Conservation (phyloP, 208 protist genomes). For the Porcisia deanei region DNA sequence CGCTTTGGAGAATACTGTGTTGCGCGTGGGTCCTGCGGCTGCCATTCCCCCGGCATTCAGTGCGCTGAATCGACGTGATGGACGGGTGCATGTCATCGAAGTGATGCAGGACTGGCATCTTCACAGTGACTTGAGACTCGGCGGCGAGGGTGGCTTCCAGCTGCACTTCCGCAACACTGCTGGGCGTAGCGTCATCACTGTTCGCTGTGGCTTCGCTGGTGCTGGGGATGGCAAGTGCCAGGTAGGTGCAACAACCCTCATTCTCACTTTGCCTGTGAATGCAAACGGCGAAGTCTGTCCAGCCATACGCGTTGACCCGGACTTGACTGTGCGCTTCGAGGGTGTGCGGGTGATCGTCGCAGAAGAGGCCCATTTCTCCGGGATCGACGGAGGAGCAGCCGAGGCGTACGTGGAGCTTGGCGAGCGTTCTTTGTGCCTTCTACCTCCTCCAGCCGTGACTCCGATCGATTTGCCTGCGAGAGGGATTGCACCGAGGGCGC, state of each 20-base stretch:
- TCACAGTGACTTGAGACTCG: conserved; percentile 19
- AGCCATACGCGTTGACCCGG: conserved; percentile 23
- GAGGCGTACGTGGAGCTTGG: conserved; percentile 21
- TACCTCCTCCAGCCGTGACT: conserved; percentile 3
- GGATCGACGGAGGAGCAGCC: background rate
- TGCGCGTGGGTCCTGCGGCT: background rate
- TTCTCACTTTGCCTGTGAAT: conserved; percentile 8
- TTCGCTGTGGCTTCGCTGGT: conserved; percentile 8
- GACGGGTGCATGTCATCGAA: conserved; percentile 18
- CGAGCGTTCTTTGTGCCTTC: conserved; percentile 28
- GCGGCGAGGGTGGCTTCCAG: conserved; percentile 19
- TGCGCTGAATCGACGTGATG: conserved; percentile 9
- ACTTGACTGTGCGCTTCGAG: conserved; percentile 33
- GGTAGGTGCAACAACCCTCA: background rate
- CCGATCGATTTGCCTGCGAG: background rate
- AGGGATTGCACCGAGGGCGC: background rate
- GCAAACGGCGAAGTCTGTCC: conserved; percentile 25
- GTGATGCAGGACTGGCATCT: conserved; percentile 25
- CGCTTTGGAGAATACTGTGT: background rate
- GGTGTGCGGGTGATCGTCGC: conserved; percentile 15
- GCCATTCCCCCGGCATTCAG: conserved; percentile 3
- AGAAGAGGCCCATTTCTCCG: background rate
- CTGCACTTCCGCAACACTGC: conserved; percentile 22
- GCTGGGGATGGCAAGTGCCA: background rate
- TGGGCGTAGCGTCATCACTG: conserved; percentile 27